Base-by-base conservation (phyloP, 2,329 filamentous ascomycete genomes). In the Clonostachys byssicola region DNA sequence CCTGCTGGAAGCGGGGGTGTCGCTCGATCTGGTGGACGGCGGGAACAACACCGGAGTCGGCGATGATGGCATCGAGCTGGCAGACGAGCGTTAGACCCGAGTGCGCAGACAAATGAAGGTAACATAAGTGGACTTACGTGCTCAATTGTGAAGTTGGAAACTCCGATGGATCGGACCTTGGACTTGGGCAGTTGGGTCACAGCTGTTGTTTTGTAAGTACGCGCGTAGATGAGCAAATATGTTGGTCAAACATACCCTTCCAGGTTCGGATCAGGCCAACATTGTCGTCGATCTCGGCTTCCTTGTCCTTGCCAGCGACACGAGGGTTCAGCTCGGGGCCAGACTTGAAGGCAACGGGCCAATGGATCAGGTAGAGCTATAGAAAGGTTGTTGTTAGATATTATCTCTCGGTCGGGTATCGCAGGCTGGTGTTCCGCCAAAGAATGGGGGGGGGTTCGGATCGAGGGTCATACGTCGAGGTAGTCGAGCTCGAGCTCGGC, bases 81-180 rank as follows among this genome's bases (percentile, higher is more conserved):
- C 23, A 30, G 23, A 9, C 5, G 23, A 30, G 23, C 63, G 43
- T 64, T 36, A 18, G 49, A 40, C 42, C 34, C 13, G n/a, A n/a
- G 18, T 20, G 48, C 49, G 53, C 36, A 48, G 43, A 33, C 17
- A 42, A 42, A 34, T 23, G 23, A 17, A 42, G 14, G 45, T 42
- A 30, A 41, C 18, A 2, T 3, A 17, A 20, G 34, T 34, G 2
- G 16, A 54, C 62, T 35, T 60, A 64, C 64, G 54, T 70, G 65
- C 64, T 78, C 76, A 61, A 86, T 79, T 59, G 73, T 78, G 59
- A 88, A 89, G 75, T 89, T 89, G 64, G 84, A 88, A 53, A 89
- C 83, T 60, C 85, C 85, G 55, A 88, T 81, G 67, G 84, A 81
- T 62, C 75, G 77, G 53, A 78, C 80, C 64, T 86, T 86, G 54